Conservation (phyloP, 2,329 filamentous ascomycete species). For the Lojkania enalia region DNA sequence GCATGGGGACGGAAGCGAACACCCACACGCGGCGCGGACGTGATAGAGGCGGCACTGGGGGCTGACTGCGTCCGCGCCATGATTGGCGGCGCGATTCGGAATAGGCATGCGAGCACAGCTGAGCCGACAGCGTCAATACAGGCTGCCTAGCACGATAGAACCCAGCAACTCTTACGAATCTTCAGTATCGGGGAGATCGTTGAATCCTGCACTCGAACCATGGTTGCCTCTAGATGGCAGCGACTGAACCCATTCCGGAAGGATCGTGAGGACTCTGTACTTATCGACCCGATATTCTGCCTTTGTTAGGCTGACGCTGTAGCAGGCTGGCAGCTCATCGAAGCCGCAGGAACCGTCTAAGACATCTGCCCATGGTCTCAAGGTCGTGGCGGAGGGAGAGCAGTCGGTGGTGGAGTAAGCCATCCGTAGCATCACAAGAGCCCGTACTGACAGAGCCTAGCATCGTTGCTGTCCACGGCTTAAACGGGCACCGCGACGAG, state of each 20-base stretch:
- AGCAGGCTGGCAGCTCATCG: constrained; percentile 12
- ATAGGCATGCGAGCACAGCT: too few relatives aligned
- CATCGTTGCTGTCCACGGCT: constrained; percentile 30
- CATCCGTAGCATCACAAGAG: constrained; percentile 2
- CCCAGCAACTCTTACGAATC: too few relatives aligned
- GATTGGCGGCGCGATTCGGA: too few relatives aligned
- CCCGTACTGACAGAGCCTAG: constrained; percentile 16
- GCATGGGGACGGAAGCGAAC: too few relatives aligned
- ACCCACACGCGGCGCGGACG: too few relatives aligned
- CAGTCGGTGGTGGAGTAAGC: constrained; percentile 18
- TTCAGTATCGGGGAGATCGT: too few relatives aligned
- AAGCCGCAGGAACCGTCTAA: constrained; percentile 6
- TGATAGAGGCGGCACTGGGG: too few relatives aligned
- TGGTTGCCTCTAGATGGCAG: constrained; percentile 7
- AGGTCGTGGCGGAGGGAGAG: constrained; percentile 17
- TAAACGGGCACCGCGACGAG: constrained; percentile 27
- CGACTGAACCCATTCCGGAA: constrained; percentile 12
- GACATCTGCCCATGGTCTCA: constrained; percentile 11
- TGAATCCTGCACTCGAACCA: constrained; percentile 8
- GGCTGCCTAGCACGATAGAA: too few relatives aligned
- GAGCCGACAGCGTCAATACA: too few relatives aligned
- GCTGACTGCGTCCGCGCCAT: too few relatives aligned
- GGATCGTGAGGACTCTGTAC: constrained; percentile 10
- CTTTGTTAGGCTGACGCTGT: constrained; percentile 10
- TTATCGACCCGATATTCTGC: constrained; percentile 9